Conservation (phyloP, 345 rosid genomes). For the Gossypium australe region DNA sequence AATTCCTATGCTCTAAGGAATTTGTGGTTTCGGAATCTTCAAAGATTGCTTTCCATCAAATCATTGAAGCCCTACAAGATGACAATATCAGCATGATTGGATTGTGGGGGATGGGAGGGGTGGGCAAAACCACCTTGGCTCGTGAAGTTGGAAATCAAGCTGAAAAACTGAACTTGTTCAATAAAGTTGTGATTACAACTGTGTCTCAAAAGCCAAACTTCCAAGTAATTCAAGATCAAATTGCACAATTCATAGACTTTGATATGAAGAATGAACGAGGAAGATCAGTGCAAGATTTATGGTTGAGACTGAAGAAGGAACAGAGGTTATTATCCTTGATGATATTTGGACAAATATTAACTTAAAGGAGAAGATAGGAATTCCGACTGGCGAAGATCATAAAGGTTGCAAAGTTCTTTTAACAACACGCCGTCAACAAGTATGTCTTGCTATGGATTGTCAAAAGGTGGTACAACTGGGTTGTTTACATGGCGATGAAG, state of each 20-base stretch:
- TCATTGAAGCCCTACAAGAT: not conserved
- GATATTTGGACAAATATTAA: not conserved
- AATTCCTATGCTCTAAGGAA: not conserved
- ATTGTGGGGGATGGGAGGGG: too few relatives aligned
- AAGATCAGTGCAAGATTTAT: not conserved
- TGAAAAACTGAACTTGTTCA: not conserved
- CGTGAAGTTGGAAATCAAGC: not conserved
- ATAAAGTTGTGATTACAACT: not conserved
- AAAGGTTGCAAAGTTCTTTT: too few relatives aligned
- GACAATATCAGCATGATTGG: not conserved
- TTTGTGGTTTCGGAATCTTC: not conserved
- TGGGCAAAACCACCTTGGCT: not conserved
- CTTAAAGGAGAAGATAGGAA: not conserved
- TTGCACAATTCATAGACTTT: not conserved
- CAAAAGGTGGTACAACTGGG: not conserved
- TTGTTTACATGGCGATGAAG: not conserved
- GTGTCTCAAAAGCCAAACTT: not conserved
- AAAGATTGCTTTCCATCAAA: not conserved
- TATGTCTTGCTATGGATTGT: not conserved
- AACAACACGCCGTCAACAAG: not conserved
- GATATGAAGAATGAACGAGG: not conserved
- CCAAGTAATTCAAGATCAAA: not conserved
- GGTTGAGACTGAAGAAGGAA: not conserved
- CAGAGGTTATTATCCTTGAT: not conserved
- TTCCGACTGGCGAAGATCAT: too few relatives aligned